Evolutionary conservation across 2,329 filamentous ascomycete genomes (phyloP), one percentile per base, ranked within the genome.

Genomic region (Dryadomyces quercus-mongolicae): DNA sequence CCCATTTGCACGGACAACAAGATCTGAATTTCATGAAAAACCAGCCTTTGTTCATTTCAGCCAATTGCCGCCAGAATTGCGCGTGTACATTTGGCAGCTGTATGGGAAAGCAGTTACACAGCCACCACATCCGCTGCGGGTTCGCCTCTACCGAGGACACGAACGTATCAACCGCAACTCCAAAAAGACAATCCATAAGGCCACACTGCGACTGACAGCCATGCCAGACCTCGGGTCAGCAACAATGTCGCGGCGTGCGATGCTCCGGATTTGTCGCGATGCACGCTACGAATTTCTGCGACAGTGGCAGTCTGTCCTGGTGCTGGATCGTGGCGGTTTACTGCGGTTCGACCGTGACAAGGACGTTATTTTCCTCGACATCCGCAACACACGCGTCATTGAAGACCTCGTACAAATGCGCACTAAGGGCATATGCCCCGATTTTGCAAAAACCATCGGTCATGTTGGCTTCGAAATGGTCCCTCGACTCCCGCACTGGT

Each of bases 381-480:
- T 60, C 16, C 36, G 48, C 16, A 56, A 60, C 25, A 18, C 18
- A 5, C 18, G 16, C 10, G 54, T 58, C 8, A 52, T 60, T 13
- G 47, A 54, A 5, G 56, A 60, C 20, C 34, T 60, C 40, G 21
- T 56, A 1, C 4, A 2, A 2, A 52, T 56, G 15, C 49, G 38
- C 4, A 15, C 12, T 16, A 2, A 20, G 1, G 34, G 34, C 21
- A 34, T 48, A 3, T n/a, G 45, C 3, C 59, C 58, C 5, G 54
- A 25, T 1, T 60, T 60, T 42, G 52, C 54, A 0, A 12, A 25
- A 2, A 31, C 45, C 6, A 57, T 60, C 5, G 51, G 54, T 9
- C 58, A 60, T 44, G 13, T 60, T 8, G 59, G 51, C 18, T 53
- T 60, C 10, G 59, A 60, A n/a, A 60, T 60, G 59, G 51, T 46